These are phyloP conservation scores for Linanthus parryae DNA, from an alignment of 148 eudicot genomes.

Conservation along the genomic window DNA sequence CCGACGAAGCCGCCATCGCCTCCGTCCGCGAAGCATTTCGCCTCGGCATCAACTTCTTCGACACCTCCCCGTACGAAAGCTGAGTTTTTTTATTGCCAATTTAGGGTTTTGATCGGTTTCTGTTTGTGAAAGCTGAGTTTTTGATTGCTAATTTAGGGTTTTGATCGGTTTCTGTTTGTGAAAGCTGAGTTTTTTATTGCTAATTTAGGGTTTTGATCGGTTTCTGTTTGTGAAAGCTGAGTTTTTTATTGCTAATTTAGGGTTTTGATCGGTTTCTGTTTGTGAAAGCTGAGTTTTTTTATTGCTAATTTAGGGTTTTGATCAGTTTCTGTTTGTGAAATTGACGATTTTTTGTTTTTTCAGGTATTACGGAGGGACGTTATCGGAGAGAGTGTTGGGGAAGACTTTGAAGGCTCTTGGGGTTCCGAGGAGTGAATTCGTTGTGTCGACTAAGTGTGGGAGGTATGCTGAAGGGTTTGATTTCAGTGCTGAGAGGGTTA, in stretches of 20 bases:
- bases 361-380: constrained; percentile 91
- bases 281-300: no score
- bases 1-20: constrained; percentile 61
- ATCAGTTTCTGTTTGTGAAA: constrained; percentile 5
- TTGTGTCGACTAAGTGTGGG: constrained; percentile 94
- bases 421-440: constrained; percentile 71
- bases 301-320: background rate
- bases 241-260: background rate
- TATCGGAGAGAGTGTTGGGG: constrained; percentile 87
- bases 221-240: no score
- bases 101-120: no score
- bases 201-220: no score
- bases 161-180: no score
- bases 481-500: constrained; percentile 94
- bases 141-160: no score
- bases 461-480: constrained; percentile 90
- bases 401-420: constrained; percentile 73
- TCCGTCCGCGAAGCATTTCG: constrained; percentile 60
- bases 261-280: no score
- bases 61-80: constrained; percentile 97
- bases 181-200: no score
- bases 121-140: no score
- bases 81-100: no score
- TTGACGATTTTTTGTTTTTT: constrained; percentile 3
- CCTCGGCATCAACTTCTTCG: constrained; percentile 89